These are phyloP conservation scores for Dactylorhiza incarnata DNA, from an alignment of 106 monocot species.

Conservation along the genomic window DNA sequence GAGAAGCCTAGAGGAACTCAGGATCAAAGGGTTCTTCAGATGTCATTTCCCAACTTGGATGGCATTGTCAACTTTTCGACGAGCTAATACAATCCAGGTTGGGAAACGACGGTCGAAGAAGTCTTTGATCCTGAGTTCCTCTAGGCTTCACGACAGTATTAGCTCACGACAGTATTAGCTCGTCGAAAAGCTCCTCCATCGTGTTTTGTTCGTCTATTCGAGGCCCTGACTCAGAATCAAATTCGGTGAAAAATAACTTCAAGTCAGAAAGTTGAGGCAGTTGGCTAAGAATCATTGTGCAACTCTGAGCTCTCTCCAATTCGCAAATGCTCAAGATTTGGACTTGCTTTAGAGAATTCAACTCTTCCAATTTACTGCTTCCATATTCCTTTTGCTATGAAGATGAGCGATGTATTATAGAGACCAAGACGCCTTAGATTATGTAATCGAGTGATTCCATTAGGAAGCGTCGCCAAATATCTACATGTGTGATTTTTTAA, in stretches of 20 bases:
- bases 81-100: too few species aligned
- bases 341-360: slow-evolving; percentile 11
- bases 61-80: background rate
- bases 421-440: slow-evolving; percentile 16
- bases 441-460: background rate
- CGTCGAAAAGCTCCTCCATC: background rate
- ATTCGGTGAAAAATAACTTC: background rate
- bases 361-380: slow-evolving; percentile 20
- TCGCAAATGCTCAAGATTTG: slow-evolving; percentile 7
- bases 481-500: slow-evolving; percentile 9
- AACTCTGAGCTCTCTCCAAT: slow-evolving; percentile 20
- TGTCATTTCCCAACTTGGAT: slow-evolving; percentile 3
- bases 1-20: background rate
- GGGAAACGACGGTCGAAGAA: background rate
- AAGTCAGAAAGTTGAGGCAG: background rate
- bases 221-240: background rate
- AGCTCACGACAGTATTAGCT: too few species aligned
- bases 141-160: background rate
- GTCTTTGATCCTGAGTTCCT: background rate
- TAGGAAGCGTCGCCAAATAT: slow-evolving; percentile 10
- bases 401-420: background rate
- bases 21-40: background rate
- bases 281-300: background rate
- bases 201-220: background rate
- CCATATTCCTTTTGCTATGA: slow-evolving; percentile 18